Evolutionary conservation across 768 basidiomycete species (phyloP).

Genomic region (Mycena olivaceomarginata): DNA sequence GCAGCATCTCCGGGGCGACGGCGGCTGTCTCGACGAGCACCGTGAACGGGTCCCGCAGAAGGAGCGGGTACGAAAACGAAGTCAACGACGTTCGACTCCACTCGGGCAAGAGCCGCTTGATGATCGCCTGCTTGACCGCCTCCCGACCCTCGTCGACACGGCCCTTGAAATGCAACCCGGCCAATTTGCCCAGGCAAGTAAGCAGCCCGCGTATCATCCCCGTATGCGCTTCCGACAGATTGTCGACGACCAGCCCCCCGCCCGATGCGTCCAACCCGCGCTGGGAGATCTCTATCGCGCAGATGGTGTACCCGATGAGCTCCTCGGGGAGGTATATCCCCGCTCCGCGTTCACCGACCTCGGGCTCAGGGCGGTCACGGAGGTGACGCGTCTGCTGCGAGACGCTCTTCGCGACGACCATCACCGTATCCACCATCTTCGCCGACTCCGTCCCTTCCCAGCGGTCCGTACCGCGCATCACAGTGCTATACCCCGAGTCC

Average conservation of each 20-base stretch:
- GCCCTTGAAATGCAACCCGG: conserved; percentile 80
- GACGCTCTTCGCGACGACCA: conserved; percentile 84
- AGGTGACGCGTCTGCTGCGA: conserved; percentile 92
- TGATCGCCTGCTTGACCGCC: conserved; percentile 87
- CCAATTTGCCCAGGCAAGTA: conserved; percentile 79
- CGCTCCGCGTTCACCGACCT: conserved; percentile 83
- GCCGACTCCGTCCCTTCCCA: conserved; percentile 74
- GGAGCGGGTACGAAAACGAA: conserved; percentile 89
- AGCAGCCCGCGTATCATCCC: conserved; percentile 88
- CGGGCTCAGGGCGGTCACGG: conserved; percentile 85
- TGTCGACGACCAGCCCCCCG: conserved; percentile 78
- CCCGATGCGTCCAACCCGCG: conserved; percentile 75
- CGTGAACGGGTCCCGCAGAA: conserved; percentile 93
- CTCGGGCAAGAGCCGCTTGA: conserved; percentile 93
- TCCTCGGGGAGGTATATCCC: conserved; percentile 96
- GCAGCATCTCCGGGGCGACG: conserved; percentile 91
- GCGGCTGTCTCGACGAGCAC: conserved; percentile 94
- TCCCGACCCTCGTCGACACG: conserved; percentile 86
- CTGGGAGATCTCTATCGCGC: conserved; percentile 86
- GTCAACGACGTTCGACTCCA: conserved; percentile 93
- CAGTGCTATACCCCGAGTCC: conserved; percentile 80
- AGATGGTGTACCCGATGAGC: conserved; percentile 91
- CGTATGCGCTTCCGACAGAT: conserved; percentile 84
- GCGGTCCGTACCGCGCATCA: conserved; percentile 70
- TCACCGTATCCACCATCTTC: conserved; percentile 93